Evolutionary conservation across 192 early-diverging fungal genomes (phyloP).

Genomic region (Podila minutissima): DNA sequence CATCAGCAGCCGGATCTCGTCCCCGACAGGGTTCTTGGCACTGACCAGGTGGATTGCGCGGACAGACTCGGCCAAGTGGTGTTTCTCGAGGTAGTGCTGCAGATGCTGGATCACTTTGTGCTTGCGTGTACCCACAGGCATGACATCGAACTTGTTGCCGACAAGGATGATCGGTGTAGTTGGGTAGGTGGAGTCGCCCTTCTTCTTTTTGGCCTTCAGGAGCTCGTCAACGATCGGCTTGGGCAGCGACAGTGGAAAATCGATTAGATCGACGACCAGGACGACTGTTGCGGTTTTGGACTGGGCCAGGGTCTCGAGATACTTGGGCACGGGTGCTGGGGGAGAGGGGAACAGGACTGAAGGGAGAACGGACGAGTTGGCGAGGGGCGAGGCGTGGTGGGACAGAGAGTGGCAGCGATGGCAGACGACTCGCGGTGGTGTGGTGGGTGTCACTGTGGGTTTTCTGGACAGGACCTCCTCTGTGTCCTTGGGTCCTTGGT

Average conservation of each 20-base stretch:
- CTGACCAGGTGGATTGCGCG: conserved; percentile 40
- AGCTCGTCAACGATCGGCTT: conserved; percentile 29
- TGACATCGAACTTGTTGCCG: conserved; percentile 50
- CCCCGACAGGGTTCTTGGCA: conserved; percentile 43
- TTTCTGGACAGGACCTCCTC: conserved; percentile 11
- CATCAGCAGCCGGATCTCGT: conserved; percentile 34
- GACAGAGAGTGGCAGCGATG: conserved; percentile 42
- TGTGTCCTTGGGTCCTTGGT: neutral
- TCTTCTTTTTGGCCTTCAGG: conserved; percentile 13
- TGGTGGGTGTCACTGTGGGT: neutral
- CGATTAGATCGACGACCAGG: conserved; percentile 39
- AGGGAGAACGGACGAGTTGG: conserved; percentile 4
- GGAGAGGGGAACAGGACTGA: conserved; percentile 28
- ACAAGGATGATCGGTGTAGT: conserved; percentile 33
- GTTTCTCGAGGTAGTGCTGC: conserved; percentile 12
- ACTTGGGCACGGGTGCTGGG: conserved; percentile 35
- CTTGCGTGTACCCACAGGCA: conserved; percentile 28
- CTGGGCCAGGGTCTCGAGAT: conserved; percentile 27
- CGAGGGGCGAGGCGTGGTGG: conserved; percentile 35
- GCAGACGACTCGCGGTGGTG: conserved; percentile 18
- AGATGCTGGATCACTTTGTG: conserved; percentile 15
- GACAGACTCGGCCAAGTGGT: conserved; percentile 12
- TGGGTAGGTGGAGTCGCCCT: conserved; percentile 2
- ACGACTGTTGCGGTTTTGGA: conserved; percentile 42
- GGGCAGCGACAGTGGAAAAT: conserved; percentile 38